These are phyloP conservation scores for Fusarium citri DNA, from an alignment of 2,329 filamentous ascomycete species.

Conservation along the genomic window DNA sequence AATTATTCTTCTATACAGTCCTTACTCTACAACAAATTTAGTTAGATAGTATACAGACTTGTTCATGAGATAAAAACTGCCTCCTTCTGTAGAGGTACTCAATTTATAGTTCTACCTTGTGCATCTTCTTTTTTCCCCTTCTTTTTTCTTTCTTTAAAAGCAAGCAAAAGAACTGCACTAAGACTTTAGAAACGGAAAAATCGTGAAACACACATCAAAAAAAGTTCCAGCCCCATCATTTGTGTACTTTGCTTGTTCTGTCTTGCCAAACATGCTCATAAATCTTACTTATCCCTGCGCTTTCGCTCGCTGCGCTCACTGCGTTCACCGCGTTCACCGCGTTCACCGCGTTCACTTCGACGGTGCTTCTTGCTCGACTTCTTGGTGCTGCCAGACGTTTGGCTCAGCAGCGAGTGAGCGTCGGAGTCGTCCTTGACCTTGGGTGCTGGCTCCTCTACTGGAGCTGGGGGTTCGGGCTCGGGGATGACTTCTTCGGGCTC, in stretches of 20 bases:
- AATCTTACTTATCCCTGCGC: slow-evolving; percentile 29
- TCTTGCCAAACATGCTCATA: slow-evolving; percentile 26
- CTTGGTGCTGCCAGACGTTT: slow-evolving; percentile 14
- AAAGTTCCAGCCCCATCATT: slow-evolving; percentile 23
- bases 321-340: slow-evolving; percentile 18
- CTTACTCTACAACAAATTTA: fast-evolving
- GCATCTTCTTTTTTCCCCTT: neutral
- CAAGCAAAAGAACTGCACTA: slow-evolving; percentile 12
- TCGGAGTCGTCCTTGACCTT: slow-evolving; percentile 27
- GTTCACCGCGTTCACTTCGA: no score
- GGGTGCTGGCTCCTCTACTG: slow-evolving; percentile 7
- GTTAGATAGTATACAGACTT: neutral
- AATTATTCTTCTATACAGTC: neutral
- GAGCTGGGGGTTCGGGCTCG: neutral
- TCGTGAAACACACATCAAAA: slow-evolving; percentile 34
- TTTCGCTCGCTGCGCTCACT: slow-evolving; percentile 37
- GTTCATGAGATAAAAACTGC: neutral
- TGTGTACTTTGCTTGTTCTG: slow-evolving; percentile 31
- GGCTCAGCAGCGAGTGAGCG: slow-evolving; percentile 13
- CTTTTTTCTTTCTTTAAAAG: neutral
- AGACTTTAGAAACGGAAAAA: slow-evolving; percentile 8
- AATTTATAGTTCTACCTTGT: slow-evolving; percentile 22
- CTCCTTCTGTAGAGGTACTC: slow-evolving; percentile 3
- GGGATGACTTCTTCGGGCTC: slow-evolving; percentile 17
- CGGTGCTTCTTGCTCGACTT: slow-evolving; percentile 34